Percentiles rank a stretch among this genome's conserved stretches.
phyloP scores from a whole-genome alignment of 108 stramenopile genomes.

The Chaetoceros tenuissimus region DNA sequence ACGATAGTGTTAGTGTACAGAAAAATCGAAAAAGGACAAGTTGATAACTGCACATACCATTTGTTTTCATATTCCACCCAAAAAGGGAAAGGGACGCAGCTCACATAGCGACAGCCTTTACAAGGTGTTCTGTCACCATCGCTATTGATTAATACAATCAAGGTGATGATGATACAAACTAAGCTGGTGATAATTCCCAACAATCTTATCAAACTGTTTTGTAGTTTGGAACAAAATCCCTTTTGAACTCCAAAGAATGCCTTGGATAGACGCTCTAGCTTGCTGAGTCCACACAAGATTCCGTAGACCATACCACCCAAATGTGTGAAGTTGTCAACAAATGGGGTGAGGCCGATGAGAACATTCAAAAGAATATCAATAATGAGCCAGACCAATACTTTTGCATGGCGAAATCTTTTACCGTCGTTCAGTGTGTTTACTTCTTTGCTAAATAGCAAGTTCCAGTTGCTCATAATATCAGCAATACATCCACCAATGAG shows the following conservation, averaged over 20 bases:
- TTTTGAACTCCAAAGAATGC: slow-evolving; percentile 74
- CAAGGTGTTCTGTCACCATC: slow-evolving; percentile 76
- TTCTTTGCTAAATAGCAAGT: slow-evolving; percentile 63
- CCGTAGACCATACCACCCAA: slow-evolving; percentile 67
- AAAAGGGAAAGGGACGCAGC: slow-evolving; percentile 77
- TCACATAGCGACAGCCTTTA: slow-evolving; percentile 50
- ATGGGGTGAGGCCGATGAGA: slow-evolving; percentile 77
- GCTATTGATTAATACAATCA: slow-evolving; percentile 42
- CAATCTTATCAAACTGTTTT: slow-evolving; percentile 48
- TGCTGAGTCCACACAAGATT: slow-evolving; percentile 65
- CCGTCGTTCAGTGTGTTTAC: slow-evolving; percentile 50
- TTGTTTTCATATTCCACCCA: slow-evolving; percentile 53
- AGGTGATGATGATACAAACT: slow-evolving; percentile 42
- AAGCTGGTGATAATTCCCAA: slow-evolving; percentile 58
- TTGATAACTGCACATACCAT: no score
- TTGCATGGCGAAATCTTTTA: slow-evolving; percentile 51
- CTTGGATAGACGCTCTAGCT: slow-evolving; percentile 61
- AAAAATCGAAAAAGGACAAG: no score
- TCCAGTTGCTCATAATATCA: slow-evolving; percentile 93
- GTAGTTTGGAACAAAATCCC: slow-evolving; percentile 34
- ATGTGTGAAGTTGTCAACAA: slow-evolving; percentile 89
- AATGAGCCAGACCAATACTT: slow-evolving; percentile 57
- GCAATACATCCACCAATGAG: slow-evolving; percentile 86
- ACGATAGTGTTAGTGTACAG: no score
- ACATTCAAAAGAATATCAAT: slow-evolving; percentile 79